Base-by-base conservation (phyloP, 441 rosid genomes). In the Rhodomyrtus psidioides region DNA sequence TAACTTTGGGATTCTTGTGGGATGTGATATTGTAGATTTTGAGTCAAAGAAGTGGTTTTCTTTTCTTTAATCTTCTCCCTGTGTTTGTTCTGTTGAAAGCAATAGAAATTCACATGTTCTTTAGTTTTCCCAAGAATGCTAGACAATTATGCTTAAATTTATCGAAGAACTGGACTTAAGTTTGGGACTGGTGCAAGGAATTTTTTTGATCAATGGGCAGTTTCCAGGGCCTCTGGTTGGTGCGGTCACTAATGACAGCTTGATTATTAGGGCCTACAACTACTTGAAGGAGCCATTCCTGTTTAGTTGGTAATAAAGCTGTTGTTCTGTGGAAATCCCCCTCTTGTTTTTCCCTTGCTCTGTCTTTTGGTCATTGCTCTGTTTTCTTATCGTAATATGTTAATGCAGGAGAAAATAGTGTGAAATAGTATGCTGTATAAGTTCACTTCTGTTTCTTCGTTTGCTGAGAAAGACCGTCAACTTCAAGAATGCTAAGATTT, bases 171-270 rank as follows among this genome's bases (percentile, higher is more conserved):
- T 51, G 81, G 54, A 23, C 49, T 81, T 24, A 26, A 88, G 70
- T 83, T 84, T 86, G 88, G n/a, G 83, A 81, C 74, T 86, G 85
- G 84, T 88, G 89, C 95, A 93, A 93, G 94, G 94, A 58, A 93
- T 91, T 88, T 34, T 34, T 34, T 86, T 94, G 90, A 94, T 93
- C 39, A 49, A 49, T 49, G 51, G 51, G 4, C 51, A 49, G 51
- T 49, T 49, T 49, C 51, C 51, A 49, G 51, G 51, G 51, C 51
- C 51, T 49, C 51, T 91, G 79, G 92, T 93, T 86, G 94, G 93
- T 79, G 93, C 93, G 42, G 85, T 94, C 28, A 93, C 94, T 15
- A 93, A 91, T 55, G 95, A 90, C 87, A 93, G 91, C 87, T 83
- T 94, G 88, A 91, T 92, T 56, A 88, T 92, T 79, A 92, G 89